Evolutionary conservation across 2,329 filamentous ascomycete species (phyloP).

Genomic region (Aspergillus sp.): DNA sequence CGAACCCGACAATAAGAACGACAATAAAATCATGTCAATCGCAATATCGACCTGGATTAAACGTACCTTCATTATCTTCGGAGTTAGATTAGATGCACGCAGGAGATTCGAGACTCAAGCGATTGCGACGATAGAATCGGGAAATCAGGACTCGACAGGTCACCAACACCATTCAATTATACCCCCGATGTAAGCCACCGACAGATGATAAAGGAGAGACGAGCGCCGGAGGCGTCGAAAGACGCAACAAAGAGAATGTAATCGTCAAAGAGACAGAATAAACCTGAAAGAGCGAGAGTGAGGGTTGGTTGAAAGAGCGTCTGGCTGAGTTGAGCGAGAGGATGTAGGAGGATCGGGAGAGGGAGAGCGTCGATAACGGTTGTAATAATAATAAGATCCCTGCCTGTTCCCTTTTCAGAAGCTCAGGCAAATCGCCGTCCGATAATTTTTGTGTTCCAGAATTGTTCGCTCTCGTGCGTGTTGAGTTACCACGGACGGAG

Average conservation of each 20-base stretch:
- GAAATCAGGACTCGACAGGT: slow-evolving; percentile 3
- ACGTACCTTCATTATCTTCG: slow-evolving; percentile 25
- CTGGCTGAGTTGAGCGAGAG: not conserved
- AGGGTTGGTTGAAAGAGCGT: slow-evolving; percentile 3
- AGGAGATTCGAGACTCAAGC: not conserved
- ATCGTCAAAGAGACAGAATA: not conserved
- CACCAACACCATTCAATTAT: slow-evolving; percentile 12
- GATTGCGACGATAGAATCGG: not conserved
- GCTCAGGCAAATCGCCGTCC: not conserved
- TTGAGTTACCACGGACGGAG: slow-evolving; percentile 19
- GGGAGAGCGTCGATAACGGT: not conserved
- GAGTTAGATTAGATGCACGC: slow-evolving; percentile 1
- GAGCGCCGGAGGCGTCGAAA: not conserved
- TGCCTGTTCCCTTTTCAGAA: slow-evolving; percentile 4
- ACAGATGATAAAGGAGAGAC: slow-evolving; percentile 10
- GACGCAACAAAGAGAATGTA: slow-evolving; percentile 10
- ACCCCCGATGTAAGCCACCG: slow-evolving; percentile 9
- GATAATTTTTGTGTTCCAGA: slow-evolving; percentile 4
- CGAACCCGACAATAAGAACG: slow-evolving; percentile 19
- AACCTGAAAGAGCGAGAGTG: slow-evolving; percentile 1
- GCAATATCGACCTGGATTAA: not conserved
- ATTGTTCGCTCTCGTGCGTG: slow-evolving; percentile 9
- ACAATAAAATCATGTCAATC: not conserved
- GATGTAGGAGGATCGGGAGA: not conserved
- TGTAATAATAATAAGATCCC: slow-evolving; percentile 5